Percentiles rank a stretch among this genome's conserved stretches.
These are phyloP conservation scores for Exophiala spinifera DNA, from an alignment of 2,329 filamentous ascomycete species.

Conservation along the genomic window DNA sequence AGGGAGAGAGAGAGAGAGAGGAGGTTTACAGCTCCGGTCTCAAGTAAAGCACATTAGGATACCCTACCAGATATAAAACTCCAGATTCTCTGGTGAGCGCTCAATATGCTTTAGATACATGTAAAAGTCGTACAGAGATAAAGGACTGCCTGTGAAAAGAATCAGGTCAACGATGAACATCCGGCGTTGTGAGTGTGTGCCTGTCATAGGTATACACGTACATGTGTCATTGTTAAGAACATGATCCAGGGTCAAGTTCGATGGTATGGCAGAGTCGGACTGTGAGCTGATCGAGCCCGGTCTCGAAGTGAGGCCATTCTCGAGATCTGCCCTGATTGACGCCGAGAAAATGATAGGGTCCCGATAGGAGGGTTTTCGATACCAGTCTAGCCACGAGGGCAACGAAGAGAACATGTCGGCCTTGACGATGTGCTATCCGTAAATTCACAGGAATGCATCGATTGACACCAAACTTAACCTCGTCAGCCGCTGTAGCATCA, in stretches of 20 bases:
- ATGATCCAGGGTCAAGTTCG: constrained; percentile 13
- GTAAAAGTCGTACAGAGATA: constrained; percentile 23
- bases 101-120: constrained; percentile 26
- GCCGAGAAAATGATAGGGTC: constrained; percentile 14
- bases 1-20: too few species aligned
- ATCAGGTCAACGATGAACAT: neutral
- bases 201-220: constrained; percentile 1
- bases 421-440: too few species aligned
- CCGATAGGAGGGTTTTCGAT: constrained; percentile 22
- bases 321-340: constrained; percentile 12
- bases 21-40: too few species aligned
- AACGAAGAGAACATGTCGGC: constrained; percentile 8
- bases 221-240: constrained; percentile 23
- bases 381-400: constrained; percentile 21
- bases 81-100: constrained; percentile 19
- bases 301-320: constrained; percentile 15
- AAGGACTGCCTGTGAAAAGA: constrained; percentile 14
- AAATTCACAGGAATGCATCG: too few species aligned
- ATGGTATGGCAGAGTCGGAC: constrained; percentile 15
- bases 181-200: neutral
- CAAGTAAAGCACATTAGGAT: neutral
- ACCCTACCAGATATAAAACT: constrained; percentile 22
- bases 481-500: too few species aligned
- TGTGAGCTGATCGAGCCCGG: constrained; percentile 17
- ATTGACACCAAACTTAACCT: too few species aligned